Base-by-base conservation (phyloP, 768 basidiomycete genomes). In the Trametopsis cervina region DNA sequence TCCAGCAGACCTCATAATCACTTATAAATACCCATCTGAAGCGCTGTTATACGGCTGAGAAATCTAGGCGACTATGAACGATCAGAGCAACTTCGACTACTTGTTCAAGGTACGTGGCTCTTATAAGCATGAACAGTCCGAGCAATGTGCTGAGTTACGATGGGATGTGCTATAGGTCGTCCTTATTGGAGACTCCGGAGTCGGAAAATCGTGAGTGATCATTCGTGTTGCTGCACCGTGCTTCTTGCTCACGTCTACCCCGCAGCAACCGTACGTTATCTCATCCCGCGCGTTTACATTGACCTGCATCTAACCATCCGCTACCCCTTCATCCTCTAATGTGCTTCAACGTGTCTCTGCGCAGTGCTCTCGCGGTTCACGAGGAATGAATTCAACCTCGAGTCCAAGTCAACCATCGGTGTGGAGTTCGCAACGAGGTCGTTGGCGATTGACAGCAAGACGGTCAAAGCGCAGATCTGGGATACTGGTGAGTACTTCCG, bases 361-460 rank as follows among this genome's bases (percentile, higher is more conserved):
- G 26, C 65, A 99, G 96, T 99, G 69, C 93, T 99, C 66, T 95
- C 93, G 71, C 92, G 96, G 63, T 99, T 99, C 81, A 99, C 96
- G 57, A 85, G 94, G 59, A 97, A 97, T 64, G 94, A 98, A 70
- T 99, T 99, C 82, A 96, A 94, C 74, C 78, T 95, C 57, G 96
- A 98, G 64, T 92, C 93, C 38, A 97, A 98, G 74, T 98, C 95
- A 52, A 99, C 96, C 20, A 98, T 99, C 66, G 95, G 96, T 46
- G 95, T 99, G 58, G 95, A 98, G 69, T 99, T 99, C 60, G 96
- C 95, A 3, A 97, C 95, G 36, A 81, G 96, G 61, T 89, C 90
- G 15, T 90, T 92, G 66, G 87, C 77, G 57, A 89, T 98, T n/a
- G 95, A 98, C 63, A 81, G 82, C 35, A 98, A 98, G 82, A 93